Base-by-base conservation (phyloP, 2,329 filamentous ascomycete genomes). In the Parafenestella ontariensis region DNA sequence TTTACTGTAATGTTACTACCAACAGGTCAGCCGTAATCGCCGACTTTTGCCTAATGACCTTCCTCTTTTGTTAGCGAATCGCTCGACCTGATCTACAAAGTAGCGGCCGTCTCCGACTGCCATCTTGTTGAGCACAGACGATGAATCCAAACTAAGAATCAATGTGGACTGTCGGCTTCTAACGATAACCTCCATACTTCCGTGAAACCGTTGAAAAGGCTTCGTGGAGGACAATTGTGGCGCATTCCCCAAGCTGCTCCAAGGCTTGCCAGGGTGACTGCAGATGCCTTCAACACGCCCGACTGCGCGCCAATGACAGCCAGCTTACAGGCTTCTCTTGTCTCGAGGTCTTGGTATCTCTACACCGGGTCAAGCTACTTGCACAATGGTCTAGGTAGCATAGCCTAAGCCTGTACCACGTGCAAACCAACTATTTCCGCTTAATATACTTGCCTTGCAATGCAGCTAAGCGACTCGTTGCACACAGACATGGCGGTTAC, bases 21-120 rank as follows among this genome's bases (percentile, higher is more conserved):
- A 55, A 54, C 28, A 49, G 58, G 52, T 48, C 46, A 18, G 37
- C 46, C 41, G 58, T 36, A 51, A 49, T 55, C 50, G 37, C 54
- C 45, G 56, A 49, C 42, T 48, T 49, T 13, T 17, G 24, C 45
- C 57, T 49, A 21, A 17, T 45, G 49, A 65, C 64, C 62, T 65
- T 58, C 61, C 59, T 61, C 15, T 57, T 64, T 52, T 10, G 56
- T 56, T 52, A 52, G 44, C 41, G 43, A 34, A n/a, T 21, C 37
- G 37, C 40, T 49, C 33, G 44, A 52, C 46, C 29, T 54, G 50
- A 56, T 50, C 41, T 48, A 47, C 48, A 45, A 37, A 21, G 23
- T 52, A 45, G 43, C 58, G 56, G 58, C 49, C 51, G 45, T 37
- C 28, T 57, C 52, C 52, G 52, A 44, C 53, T 47, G 39, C 50